Evolutionary conservation across 441 rosid species (phyloP), one percentile per base, ranked within the genome.

Genomic region (Pelargonium fulgidum): DNA sequence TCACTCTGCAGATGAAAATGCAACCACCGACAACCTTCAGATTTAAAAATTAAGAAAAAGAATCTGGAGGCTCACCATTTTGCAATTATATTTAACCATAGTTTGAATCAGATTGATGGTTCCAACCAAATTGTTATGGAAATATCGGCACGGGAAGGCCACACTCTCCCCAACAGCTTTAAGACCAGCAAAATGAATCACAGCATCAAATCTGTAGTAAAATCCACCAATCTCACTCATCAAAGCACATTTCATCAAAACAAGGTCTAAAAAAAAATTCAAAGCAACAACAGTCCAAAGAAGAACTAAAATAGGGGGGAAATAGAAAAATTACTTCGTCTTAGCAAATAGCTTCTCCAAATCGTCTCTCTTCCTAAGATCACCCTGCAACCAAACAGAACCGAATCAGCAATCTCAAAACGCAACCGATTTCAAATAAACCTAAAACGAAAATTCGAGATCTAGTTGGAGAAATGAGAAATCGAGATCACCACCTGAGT

Each of bases 61-160:
- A 4, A 29, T 29, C 36, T 29, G 36, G 6, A 3, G 36, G 16
- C 81, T 17, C 29, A 86, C 93, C 88, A 76, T 86, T 80, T 84
- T 88, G 70, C 91, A 85, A 62, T 84, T 73, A 76, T 82, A 81
- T 66, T 88, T 86, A 16, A 83, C 82, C 93, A 86, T 88, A 74
- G 78, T 68, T 79, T 86, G 86, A 68, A 83, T 86, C 3, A 88
- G 80, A 72, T 86, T 88, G 77, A 88, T 88, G 16, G 93, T 84
- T 65, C 93, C 89, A 11, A 88, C 64, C 86, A 88, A 74, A 74
- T 88, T 85, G 71, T 88, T 85, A 71, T 86, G 86, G 62, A 84
- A 86, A 72, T 88, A 88, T 16, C 87, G 85, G 1, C 80, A 81
- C 52, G 93, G 93, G 73, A 80, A 73, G 33, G 58, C 78, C 70